Evolutionary conservation across 345 rosid species (phyloP).

Genomic region (Toxicodendron radicans): DNA sequence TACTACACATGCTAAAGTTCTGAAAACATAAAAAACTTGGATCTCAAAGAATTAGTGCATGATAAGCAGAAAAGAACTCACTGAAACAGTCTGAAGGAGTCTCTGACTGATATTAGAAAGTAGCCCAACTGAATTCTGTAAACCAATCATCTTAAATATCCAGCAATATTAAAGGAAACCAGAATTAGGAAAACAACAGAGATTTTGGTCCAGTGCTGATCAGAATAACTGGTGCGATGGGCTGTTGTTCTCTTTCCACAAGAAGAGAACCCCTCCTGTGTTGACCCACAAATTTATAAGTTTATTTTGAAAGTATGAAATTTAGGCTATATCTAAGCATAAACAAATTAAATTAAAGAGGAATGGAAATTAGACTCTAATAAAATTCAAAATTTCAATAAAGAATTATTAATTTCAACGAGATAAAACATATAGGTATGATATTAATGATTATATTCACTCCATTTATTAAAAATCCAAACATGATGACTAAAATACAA

Average conservation of each 20-base stretch:
- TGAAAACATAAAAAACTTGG: neutral
- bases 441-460: no score
- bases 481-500: no score
- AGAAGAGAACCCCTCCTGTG: neutral
- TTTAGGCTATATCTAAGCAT: neutral
- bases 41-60: neutral
- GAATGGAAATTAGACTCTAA: no score
- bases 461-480: no score
- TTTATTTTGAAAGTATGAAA: no score
- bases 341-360: no score
- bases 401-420: no score
- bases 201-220: neutral
- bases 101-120: constrained; percentile 14
- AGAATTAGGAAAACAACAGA: neutral
- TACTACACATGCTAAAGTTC: neutral
- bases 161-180: neutral
- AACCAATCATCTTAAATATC: constrained; percentile 10
- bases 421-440: no score
- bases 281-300: neutral
- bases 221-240: neutral
- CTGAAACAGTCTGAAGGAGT: constrained; percentile 14
- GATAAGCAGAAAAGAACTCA: neutral
- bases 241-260: no score
- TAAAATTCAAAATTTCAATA: no score
- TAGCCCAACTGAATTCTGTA: constrained; percentile 4